Conservation (phyloP, 257 asterid species). For the Linderniella brevidens region DNA sequence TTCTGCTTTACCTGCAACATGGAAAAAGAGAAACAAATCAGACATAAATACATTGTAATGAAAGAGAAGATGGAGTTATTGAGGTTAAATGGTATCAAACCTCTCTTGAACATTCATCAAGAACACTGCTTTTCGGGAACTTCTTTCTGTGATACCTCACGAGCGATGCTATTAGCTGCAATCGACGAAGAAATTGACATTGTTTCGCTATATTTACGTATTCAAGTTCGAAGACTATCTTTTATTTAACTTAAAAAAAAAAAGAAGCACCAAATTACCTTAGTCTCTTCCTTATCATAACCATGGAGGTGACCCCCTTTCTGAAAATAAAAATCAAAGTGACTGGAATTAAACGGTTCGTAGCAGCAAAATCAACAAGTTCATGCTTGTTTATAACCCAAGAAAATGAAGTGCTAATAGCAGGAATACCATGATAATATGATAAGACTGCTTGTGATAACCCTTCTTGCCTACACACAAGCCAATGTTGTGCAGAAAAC, state of each 20-base stretch:
- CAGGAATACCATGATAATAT: constrained; percentile 27
- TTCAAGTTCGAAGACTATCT: neutral
- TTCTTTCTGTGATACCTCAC: constrained; percentile 65
- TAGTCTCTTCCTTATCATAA: constrained; percentile 38
- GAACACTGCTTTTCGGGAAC: constrained; percentile 31
- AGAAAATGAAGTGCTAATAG: constrained; percentile 7
- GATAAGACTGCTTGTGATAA: constrained; percentile 58
- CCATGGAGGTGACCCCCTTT: constrained; percentile 59
- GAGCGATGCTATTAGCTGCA: constrained; percentile 64
- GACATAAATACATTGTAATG: neutral
- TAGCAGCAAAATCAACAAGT: too few species aligned
- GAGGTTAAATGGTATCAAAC: constrained; percentile 12
- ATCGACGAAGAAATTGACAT: constrained; percentile 3
- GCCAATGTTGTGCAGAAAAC: constrained; percentile 73
- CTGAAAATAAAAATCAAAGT: constrained; percentile 22
- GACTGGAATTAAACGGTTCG: constrained; percentile 12
- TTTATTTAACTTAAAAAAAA: neutral
- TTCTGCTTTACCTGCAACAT: constrained; percentile 29
- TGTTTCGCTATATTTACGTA: constrained; percentile 12
- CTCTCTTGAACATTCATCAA: constrained; percentile 31
- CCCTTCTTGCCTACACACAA: constrained; percentile 54
- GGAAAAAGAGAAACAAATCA: constrained; percentile 3
- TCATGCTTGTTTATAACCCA: constrained; percentile 1
- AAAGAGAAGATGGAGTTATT: neutral
- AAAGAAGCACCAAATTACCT: constrained; percentile 23